A percentile compares a stretch with the other conserved stretches of the same genome.
Evolutionary conservation across 2,329 filamentous ascomycete genomes (phyloP).

Genomic region (Colletotrichum cordylinicola): DNA sequence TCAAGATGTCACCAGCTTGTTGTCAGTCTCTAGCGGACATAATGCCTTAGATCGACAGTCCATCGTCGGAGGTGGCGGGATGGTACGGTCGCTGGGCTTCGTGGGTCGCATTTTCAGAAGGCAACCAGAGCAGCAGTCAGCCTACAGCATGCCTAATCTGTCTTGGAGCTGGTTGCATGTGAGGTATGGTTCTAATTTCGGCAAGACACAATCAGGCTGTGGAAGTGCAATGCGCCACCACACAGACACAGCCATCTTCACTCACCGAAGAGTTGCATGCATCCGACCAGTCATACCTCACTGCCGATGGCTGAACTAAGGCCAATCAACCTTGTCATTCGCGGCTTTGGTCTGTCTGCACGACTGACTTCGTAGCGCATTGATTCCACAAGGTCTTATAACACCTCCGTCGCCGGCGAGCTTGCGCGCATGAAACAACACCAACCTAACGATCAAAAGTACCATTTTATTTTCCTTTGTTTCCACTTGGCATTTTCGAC

Average conservation of each 20-base stretch:
- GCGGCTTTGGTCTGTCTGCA: background rate
- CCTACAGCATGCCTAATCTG: background rate
- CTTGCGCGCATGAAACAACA: background rate
- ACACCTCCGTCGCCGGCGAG: background rate
- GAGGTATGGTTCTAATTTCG: background rate
- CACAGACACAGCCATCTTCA: background rate
- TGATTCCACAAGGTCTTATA: background rate
- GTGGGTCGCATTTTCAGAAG: background rate
- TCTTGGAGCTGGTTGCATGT: background rate
- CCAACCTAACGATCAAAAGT: background rate
- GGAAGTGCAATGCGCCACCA: background rate
- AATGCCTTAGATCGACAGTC: background rate
- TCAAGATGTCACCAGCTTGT: no score
- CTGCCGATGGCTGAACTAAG: background rate
- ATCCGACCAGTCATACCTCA: background rate
- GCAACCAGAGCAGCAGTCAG: background rate
- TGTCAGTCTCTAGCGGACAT: background rate
- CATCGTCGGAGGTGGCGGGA: background rate
- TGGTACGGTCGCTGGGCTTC: background rate
- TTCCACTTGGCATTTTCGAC: background rate
- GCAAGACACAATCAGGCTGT: background rate
- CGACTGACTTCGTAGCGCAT: background rate
- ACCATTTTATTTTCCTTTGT: background rate
- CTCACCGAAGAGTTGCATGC: background rate
- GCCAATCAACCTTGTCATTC: background rate